Evolutionary conservation across 495 filamentous ascomycete species (phyloP), one percentile per base, ranked within the genome.

Genomic region (Diplogelasinospora grovesii): DNA sequence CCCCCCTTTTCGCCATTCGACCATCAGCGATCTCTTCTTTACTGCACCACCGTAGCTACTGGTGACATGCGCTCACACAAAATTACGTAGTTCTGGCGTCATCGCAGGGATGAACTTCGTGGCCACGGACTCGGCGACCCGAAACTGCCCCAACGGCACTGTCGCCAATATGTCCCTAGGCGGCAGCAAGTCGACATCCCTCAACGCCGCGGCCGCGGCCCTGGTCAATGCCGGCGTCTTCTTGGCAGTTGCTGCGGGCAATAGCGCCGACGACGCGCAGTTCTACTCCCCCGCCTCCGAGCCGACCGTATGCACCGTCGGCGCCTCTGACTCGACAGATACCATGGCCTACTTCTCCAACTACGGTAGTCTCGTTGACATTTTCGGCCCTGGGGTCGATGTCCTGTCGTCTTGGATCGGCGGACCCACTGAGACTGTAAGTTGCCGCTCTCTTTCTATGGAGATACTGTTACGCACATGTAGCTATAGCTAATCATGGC

Each of bases 271-370:
- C 20, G 60, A 75, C 45, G 63, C 69, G 8, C 42, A 45, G 19
- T 60, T 56, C 46, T 68, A 61, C 39, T 75, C 71, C 5, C 74
- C 75, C 22, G 77, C 78, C 20, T 71, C 65, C 39, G 77, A 71
- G 43, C 53, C 70, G 7, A 56, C 57, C 16, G 79, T 70, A 27
- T 70, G 78, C 59, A 83, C 80, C 14, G 70, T 82, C 28, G 79
- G 77, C 23, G 77, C 79, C 28, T 63, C 60, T 8, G 68, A 68
- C 35, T 50, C 44, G 8, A 36, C 47, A 23, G 72, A 78, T 33
- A 54, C 55, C 36, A 58, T 64, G 14, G 71, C 79, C n/a, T 68
- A 48, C 20, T 82, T 74, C 67, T 77, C 74, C 38, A 84, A 84
- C 66, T 82, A 70, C 49, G 79, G 80, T 14, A 28, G 57, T 10